Percentiles rank a stretch among this genome's conserved stretches.
Evolutionary conservation across 805 yeast species (phyloP).

Genomic region (Candida nonsorbophila): DNA sequence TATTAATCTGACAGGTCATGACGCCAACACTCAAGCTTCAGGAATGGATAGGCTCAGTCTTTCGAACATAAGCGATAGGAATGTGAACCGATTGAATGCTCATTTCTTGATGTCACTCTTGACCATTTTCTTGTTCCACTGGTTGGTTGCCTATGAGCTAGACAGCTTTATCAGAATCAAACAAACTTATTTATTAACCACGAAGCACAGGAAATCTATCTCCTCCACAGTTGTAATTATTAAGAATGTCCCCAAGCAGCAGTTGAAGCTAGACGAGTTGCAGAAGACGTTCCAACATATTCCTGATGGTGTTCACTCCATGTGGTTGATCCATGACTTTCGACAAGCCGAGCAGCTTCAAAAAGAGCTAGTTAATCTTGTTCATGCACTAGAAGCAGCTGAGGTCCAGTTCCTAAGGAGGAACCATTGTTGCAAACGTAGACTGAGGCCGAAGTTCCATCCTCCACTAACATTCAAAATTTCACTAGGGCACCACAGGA

Average conservation of each 20-base stretch:
- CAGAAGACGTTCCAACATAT: conserved; percentile 28
- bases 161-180: conserved; percentile 44
- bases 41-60: conserved; percentile 70
- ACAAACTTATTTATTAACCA: conserved; percentile 33
- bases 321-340: conserved; percentile 53
- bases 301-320: conserved; percentile 49
- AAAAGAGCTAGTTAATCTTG: conserved; percentile 2
- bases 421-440: conserved; percentile 1
- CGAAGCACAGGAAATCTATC: conserved; percentile 16
- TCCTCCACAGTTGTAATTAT: conserved; percentile 33
- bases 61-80: conserved; percentile 57
- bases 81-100: conserved; percentile 46
- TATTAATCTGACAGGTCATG: conserved; percentile 46
- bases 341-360: conserved; percentile 13
- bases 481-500: conserved; percentile 5
- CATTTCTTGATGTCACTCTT: conserved; percentile 60
- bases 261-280: conserved; percentile 20
- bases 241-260: conserved; percentile 39
- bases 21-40: conserved; percentile 17
- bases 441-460: conserved; percentile 15
- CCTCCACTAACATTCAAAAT: conserved; percentile 25
- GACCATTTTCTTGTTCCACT: conserved; percentile 53
- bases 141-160: conserved; percentile 53
- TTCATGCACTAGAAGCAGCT: conserved; percentile 15
- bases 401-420: conserved; percentile 16